Percentiles rank a stretch among this genome's conserved stretches.
Conservation (phyloP, 2,329 filamentous ascomycete species). For the Exserohilum turcica region DNA sequence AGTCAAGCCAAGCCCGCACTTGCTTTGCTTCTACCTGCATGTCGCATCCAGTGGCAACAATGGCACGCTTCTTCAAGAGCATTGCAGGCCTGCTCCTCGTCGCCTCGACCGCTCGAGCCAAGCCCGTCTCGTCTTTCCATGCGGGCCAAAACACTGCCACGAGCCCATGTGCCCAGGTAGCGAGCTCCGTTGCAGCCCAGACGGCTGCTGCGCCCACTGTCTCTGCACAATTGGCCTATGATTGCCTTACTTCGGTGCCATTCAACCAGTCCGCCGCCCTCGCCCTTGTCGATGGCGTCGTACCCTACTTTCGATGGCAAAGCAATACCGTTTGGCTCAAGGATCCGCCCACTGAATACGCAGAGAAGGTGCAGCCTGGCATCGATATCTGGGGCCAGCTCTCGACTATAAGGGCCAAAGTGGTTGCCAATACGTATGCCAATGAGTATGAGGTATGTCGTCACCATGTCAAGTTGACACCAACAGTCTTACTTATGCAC, state of each 20-base stretch:
- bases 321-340: conserved; percentile 53
- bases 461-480: not conserved
- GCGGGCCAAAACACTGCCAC: conserved; percentile 34
- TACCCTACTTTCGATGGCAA: conserved; percentile 55
- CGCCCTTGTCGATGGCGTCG: conserved; percentile 50
- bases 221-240: conserved; percentile 52
- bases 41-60: conserved; percentile 15
- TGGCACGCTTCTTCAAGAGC: conserved; percentile 31
- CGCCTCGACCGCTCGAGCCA: conserved; percentile 34
- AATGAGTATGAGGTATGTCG: conserved; percentile 49
- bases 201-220: conserved; percentile 44
- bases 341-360: conserved; percentile 54
- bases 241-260: conserved; percentile 54
- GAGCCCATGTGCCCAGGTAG: conserved; percentile 42
- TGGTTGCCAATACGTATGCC: conserved; percentile 43
- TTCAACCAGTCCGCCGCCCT: conserved; percentile 52
- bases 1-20: not conserved
- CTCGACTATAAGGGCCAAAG: conserved; percentile 48
- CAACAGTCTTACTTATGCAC: conserved; percentile 10
- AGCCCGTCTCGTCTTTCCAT: conserved; percentile 29
- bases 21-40: not conserved
- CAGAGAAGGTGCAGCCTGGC: conserved; percentile 51
- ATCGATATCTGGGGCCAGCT: conserved; percentile 51
- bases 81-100: conserved; percentile 36
- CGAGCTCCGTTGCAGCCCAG: conserved; percentile 34